phyloP scores from a whole-genome alignment of 495 filamentous ascomycete species.

The Aspergillus diversus region DNA sequence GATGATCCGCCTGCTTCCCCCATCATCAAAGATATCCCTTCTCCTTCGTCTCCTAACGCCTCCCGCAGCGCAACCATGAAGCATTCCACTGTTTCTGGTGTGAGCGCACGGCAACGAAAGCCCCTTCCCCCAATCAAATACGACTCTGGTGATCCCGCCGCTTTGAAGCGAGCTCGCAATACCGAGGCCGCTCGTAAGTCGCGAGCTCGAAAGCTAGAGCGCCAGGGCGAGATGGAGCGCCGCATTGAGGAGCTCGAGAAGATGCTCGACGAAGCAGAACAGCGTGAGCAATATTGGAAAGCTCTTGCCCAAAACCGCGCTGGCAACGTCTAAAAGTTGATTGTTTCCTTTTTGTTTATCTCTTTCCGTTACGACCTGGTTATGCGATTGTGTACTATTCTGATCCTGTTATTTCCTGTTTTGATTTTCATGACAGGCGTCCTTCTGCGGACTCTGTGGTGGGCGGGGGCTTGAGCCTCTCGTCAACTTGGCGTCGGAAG shows the following conservation, averaged over 20 bases:
- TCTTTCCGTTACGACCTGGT: not conserved
- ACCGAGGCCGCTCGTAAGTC: conserved; percentile 96
- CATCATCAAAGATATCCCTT: conserved; percentile 22
- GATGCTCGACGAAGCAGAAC: conserved; percentile 45
- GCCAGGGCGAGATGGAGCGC: conserved; percentile 63
- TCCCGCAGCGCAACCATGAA: conserved; percentile 50
- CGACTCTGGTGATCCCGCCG: conserved; percentile 66
- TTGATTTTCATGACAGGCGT: conserved; percentile 17
- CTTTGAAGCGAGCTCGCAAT: conserved; percentile 92
- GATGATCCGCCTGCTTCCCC: conserved; percentile 45
- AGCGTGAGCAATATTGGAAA: conserved; percentile 65
- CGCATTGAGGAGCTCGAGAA: conserved; percentile 55
- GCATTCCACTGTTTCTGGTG: conserved; percentile 71
- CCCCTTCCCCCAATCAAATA: conserved; percentile 73
- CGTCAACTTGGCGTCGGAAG: conserved; percentile 33
- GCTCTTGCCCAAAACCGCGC: conserved; percentile 50
- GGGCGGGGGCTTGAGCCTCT: conserved; percentile 41
- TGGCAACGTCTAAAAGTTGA: conserved; percentile 34
- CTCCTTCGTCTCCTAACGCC: conserved; percentile 41
- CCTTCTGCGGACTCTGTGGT: conserved; percentile 28
- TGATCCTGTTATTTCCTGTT: conserved; percentile 23
- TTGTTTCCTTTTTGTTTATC: conserved; percentile 19
- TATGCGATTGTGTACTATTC: conserved; percentile 20
- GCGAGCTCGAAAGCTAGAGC: conserved; percentile 76
- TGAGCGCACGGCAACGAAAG: conserved; percentile 72